These are phyloP conservation scores for Suhomyces kilbournensis DNA, from an alignment of 805 yeast genomes.

Conservation along the genomic window DNA sequence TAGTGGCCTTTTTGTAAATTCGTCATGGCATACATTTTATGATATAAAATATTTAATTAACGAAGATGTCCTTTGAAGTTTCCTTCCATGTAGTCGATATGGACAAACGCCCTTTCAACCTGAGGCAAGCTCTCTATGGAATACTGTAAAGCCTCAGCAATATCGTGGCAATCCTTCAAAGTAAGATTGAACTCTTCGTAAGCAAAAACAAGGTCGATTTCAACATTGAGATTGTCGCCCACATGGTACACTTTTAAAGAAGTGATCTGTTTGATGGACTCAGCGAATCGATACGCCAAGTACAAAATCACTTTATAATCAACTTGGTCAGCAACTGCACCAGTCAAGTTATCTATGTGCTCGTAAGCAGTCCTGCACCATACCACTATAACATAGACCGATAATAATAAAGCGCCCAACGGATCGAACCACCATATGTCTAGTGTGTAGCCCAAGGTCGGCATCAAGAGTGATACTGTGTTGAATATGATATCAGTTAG, in stretches of 20 bases:
- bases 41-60: neutral
- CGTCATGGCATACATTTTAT: no score
- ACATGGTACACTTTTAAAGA: conserved; percentile 71
- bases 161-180: conserved; percentile 70
- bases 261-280: conserved; percentile 60
- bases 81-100: conserved; percentile 60
- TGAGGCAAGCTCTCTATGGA: conserved; percentile 74
- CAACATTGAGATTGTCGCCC: conserved; percentile 74
- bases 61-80: conserved; percentile 40
- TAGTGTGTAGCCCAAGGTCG: conserved; percentile 52
- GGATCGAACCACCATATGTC: conserved; percentile 73
- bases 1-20: conserved; percentile 7
- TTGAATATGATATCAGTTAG: conserved; percentile 75
- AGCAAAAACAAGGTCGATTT: conserved; percentile 63
- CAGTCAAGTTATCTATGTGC: conserved; percentile 72
- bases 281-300: conserved; percentile 66
- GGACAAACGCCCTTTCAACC: conserved; percentile 81
- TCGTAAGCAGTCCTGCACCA: conserved; percentile 68
- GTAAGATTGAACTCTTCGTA: conserved; percentile 42
- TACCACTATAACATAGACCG: conserved; percentile 57
- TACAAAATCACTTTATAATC: conserved; percentile 69
- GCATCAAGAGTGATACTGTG: conserved; percentile 67
- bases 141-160: conserved; percentile 79
- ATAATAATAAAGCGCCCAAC: conserved; percentile 63
- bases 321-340: conserved; percentile 60